These are phyloP conservation scores for Pyrus betulifolia DNA, from an alignment of 306 rosid species.

Conservation along the genomic window DNA sequence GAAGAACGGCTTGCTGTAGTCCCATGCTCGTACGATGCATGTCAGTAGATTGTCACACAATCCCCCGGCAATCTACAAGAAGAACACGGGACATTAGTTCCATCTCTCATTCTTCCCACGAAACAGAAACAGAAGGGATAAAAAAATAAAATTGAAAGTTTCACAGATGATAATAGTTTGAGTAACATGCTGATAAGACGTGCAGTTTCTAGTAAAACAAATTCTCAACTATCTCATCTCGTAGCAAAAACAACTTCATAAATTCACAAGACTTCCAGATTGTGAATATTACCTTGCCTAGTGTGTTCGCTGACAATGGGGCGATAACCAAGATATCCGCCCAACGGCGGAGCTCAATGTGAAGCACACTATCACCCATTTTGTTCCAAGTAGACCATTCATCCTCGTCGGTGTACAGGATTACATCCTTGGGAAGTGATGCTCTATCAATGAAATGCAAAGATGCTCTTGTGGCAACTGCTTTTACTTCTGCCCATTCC, in stretches of 20 bases:
- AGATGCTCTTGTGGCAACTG: constrained; percentile 53
- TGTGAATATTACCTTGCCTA: constrained; percentile 65
- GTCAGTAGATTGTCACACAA: constrained; percentile 75
- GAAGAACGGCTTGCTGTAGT: constrained; percentile 62
- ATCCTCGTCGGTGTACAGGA: constrained; percentile 41
- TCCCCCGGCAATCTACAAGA: constrained; percentile 67
- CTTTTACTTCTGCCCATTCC: constrained; percentile 75
- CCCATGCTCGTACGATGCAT: constrained; percentile 83
- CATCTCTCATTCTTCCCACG: neutral
- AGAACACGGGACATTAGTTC: neutral
- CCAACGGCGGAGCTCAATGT: constrained; percentile 75
- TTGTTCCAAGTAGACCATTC: constrained; percentile 65
- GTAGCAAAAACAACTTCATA: neutral
- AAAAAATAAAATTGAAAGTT: neutral
- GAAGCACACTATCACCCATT: constrained; percentile 61
- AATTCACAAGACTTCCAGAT: neutral
- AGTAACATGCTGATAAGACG: neutral
- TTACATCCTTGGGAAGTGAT: constrained; percentile 37
- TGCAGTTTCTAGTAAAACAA: neutral
- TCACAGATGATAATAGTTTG: neutral
- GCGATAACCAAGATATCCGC: constrained; percentile 88
- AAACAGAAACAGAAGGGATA: neutral
- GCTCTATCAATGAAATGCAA: constrained; percentile 47
- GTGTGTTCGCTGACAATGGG: constrained; percentile 82
- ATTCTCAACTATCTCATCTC: neutral